These are phyloP conservation scores for Mycena galericulata DNA, from an alignment of 768 basidiomycete species.

Conservation along the genomic window DNA sequence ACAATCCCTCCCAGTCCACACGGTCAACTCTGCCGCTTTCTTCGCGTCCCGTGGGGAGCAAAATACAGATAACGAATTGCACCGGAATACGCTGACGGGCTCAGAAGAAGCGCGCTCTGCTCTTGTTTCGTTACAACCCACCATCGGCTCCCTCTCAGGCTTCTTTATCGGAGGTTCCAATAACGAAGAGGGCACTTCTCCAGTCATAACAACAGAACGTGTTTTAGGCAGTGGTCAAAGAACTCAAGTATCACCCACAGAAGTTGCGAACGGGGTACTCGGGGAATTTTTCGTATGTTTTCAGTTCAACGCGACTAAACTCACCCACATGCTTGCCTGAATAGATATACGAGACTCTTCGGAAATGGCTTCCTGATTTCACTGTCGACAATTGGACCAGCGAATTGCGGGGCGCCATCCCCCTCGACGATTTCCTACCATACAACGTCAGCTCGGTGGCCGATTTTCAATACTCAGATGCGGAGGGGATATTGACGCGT, in stretches of 20 bases:
- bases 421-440: constrained; percentile 34
- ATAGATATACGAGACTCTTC: constrained; percentile 1
- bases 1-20: background rate
- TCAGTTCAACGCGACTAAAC: background rate
- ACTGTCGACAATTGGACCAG: constrained; percentile 42
- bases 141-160: background rate
- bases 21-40: background rate
- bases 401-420: constrained; percentile 32
- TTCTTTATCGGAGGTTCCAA: background rate
- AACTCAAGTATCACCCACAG: background rate
- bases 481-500: constrained; percentile 36
- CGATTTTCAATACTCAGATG: constrained; percentile 41
- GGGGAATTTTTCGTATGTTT: constrained; percentile 17
- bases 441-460: constrained; percentile 30
- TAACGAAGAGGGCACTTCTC: too few relatives aligned
- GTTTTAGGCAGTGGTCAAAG: background rate
- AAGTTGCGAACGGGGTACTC: constrained; percentile 5
- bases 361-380: constrained; percentile 32
- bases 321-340: background rate
- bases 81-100: too few relatives aligned
- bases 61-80: background rate
- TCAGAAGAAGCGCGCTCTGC: too few relatives aligned
- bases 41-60: background rate
- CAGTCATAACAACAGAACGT: too few relatives aligned
- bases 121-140: background rate